These are phyloP conservation scores for Didymella pinodella DNA, from an alignment of 2,329 filamentous ascomycete genomes.

Conservation along the genomic window DNA sequence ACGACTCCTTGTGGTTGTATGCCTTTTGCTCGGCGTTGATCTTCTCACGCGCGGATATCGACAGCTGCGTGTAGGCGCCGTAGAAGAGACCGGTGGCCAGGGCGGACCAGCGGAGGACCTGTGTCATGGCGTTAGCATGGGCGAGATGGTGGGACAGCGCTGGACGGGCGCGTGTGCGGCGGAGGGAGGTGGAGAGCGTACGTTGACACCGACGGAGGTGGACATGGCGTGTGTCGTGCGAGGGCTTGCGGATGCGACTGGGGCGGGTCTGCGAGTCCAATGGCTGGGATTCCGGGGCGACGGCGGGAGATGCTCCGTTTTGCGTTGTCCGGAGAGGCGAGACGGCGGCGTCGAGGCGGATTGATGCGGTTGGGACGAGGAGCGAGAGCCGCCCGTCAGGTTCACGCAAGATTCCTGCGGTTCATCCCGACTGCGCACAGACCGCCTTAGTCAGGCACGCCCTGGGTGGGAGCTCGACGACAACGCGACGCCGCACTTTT, in stretches of 20 bases:
- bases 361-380: slow-evolving; percentile 30
- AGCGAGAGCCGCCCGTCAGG: slow-evolving; percentile 29
- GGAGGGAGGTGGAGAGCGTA: slow-evolving; percentile 47
- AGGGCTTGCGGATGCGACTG: slow-evolving; percentile 31
- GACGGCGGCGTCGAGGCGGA: slow-evolving; percentile 34
- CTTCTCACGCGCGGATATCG: slow-evolving; percentile 76
- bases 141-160: no score
- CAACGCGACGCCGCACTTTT: slow-evolving; percentile 1
- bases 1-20: slow-evolving; percentile 86
- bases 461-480: not conserved
- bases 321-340: slow-evolving; percentile 24
- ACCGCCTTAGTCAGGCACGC: slow-evolving; percentile 27
- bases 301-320: slow-evolving; percentile 31
- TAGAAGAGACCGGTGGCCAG: slow-evolving; percentile 92
- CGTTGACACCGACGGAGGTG: slow-evolving; percentile 61
- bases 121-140: slow-evolving; percentile 40
- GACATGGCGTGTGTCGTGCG: slow-evolving; percentile 48
- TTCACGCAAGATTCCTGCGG: slow-evolving; percentile 34
- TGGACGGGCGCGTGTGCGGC: no score
- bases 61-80: slow-evolving; percentile 91
- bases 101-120: slow-evolving; percentile 98
- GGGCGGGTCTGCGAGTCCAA: slow-evolving; percentile 38
- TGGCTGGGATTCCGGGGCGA: slow-evolving; percentile 35
- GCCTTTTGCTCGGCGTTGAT: slow-evolving; percentile 76
- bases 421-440: slow-evolving; percentile 10